A percentile compares a stretch with the other conserved stretches of the same genome.
These are phyloP conservation scores for Arachnopeziza araneosa DNA, from an alignment of 2,329 filamentous ascomycete genomes.

Conservation along the genomic window DNA sequence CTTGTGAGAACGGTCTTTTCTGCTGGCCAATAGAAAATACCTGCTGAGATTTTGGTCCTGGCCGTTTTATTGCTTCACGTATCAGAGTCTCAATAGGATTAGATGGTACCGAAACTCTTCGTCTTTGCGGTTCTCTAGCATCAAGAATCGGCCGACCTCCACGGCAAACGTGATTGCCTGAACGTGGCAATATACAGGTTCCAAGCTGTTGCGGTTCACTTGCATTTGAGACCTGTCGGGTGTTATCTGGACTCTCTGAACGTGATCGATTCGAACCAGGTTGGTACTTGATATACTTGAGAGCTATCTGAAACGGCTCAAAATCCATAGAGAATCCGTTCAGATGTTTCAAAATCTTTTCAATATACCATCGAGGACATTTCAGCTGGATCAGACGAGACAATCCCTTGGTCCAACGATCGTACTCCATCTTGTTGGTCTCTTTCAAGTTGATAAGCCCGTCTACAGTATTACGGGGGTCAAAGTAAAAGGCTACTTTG, in stretches of 20 bases:
- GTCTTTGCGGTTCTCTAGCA: no score
- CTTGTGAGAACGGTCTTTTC: no score
- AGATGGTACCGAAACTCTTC: no score
- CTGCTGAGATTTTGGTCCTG: no score
- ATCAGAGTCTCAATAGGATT: no score
- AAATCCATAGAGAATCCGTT: not conserved
- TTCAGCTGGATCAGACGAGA: not conserved
- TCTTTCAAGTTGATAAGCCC: not conserved
- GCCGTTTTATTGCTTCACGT: no score
- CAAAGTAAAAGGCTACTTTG: not conserved
- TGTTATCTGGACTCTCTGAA: not conserved
- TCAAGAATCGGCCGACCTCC: no score
- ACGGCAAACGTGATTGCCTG: not conserved
- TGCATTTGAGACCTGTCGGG: not conserved
- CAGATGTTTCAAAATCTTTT: not conserved
- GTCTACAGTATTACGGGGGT: not conserved
- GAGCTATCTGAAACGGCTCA: not conserved
- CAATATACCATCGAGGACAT: not conserved
- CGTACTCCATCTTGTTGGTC: not conserved
- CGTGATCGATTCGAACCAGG: not conserved
- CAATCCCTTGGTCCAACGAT: not conserved
- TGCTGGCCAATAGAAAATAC: no score
- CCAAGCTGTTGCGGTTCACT: not conserved
- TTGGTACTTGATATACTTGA: not conserved
- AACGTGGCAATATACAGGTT: not conserved